phyloP scores from a whole-genome alignment of 2,329 filamentous ascomycete genomes.

The Fusarium duplospermum region DNA sequence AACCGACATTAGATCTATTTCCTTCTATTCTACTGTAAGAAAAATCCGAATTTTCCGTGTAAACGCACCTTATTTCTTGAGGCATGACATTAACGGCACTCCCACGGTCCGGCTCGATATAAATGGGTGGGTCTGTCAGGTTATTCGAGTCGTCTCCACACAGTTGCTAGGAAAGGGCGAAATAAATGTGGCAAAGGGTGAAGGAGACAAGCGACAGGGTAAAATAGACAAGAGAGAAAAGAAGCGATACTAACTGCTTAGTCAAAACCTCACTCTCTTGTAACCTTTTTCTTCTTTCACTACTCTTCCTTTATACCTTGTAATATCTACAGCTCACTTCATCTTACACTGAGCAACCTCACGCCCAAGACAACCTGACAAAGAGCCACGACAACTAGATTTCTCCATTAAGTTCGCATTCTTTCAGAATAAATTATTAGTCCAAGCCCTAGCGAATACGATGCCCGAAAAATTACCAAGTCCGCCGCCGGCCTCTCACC shows the following conservation, averaged over 20 bases:
- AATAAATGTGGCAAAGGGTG: neutral
- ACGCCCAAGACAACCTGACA: neutral
- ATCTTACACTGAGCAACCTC: neutral
- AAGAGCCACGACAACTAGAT: neutral
- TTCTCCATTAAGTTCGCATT: neutral
- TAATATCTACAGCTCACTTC: too few species aligned
- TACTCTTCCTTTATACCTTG: neutral
- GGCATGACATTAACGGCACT: too few species aligned
- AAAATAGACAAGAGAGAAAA: neutral
- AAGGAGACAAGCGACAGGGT: neutral
- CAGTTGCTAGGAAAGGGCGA: neutral
- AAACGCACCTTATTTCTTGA: too few species aligned
- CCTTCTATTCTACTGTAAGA: neutral
- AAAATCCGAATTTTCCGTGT: neutral
- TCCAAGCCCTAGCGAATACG: neutral
- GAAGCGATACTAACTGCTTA: neutral
- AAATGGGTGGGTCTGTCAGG: too few species aligned
- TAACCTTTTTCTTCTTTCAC: neutral
- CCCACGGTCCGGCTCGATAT: too few species aligned
- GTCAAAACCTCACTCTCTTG: neutral
- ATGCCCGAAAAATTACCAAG: neutral
- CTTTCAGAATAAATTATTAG: neutral
- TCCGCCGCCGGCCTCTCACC: neutral
- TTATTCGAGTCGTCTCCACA: neutral
- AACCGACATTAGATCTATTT: neutral